Percentiles rank a stretch among this genome's conserved stretches.
Conservation (phyloP, 2,329 filamentous ascomycete genomes). For the Aspergillus sp. region DNA sequence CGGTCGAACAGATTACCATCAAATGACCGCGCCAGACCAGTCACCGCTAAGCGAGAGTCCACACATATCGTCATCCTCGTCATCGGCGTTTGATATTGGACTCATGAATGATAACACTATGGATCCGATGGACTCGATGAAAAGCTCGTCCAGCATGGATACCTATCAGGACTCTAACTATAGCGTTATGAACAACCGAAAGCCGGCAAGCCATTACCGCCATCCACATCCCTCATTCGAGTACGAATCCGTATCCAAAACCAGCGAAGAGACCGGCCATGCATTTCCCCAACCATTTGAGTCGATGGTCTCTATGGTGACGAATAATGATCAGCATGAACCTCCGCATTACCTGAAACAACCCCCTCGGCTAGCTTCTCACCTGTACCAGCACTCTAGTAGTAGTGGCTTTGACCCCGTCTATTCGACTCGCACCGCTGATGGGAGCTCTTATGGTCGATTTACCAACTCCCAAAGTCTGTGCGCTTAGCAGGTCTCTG, state of each 20-base stretch:
- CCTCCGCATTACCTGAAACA: constrained; percentile 30
- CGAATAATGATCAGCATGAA: constrained; percentile 31
- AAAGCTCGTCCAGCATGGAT: constrained; percentile 33
- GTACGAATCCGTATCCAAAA: constrained; percentile 27
- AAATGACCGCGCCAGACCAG: constrained; percentile 38
- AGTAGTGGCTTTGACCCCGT: constrained; percentile 34
- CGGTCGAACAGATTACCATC: constrained; percentile 37
- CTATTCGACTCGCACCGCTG: constrained; percentile 29
- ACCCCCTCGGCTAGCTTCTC: constrained; percentile 22
- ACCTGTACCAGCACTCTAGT: constrained; percentile 27
- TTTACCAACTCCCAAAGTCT: constrained; percentile 38
- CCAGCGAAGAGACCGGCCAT: constrained; percentile 26
- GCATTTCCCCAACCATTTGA: constrained; percentile 34
- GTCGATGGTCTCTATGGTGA: constrained; percentile 32
- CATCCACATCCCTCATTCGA: constrained; percentile 30
- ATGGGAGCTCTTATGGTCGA: constrained; percentile 31
- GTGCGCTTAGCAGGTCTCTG: constrained; percentile 31
- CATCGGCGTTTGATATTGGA: constrained; percentile 40
- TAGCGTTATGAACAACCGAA: constrained; percentile 26
- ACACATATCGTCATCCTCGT: constrained; percentile 43
- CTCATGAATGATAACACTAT: constrained; percentile 42
- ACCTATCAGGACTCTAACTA: constrained; percentile 37
- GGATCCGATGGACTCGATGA: constrained; percentile 43
- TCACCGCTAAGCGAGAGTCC: constrained; percentile 43
- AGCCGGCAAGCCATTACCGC: constrained; percentile 27